Base-by-base conservation (phyloP, 345 rosid genomes). In the Brassica cretica region DNA sequence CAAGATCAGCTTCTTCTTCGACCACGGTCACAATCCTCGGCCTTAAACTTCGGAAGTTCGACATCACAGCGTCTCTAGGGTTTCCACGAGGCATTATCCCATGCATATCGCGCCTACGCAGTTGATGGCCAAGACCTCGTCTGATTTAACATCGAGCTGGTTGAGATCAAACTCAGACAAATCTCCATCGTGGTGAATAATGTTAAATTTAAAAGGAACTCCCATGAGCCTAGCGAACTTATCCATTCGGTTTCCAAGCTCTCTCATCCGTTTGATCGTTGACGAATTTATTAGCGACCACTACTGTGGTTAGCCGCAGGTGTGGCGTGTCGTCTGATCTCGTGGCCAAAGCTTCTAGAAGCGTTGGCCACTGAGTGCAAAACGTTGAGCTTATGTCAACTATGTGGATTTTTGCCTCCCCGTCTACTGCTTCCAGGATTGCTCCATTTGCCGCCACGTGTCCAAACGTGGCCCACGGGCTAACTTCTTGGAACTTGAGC, bases 151-250 rank as follows among this genome's bases (percentile, higher is more conserved):
- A 25, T 84, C 89, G 1, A 95, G 78, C 66, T 85, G 84, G 6
- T 75, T 73, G 5, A 87, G 81, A 81, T 90, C 88, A 61, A 95
- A 81, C 60, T 91, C 93, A 0, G 86, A 87, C 46, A 93, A 77
- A 76, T 90, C 97, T 5, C 96, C 97, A 0, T 81, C 53, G 58
- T 90, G 98, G 70, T 91, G 92, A n/a, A 95, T 82, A 8, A 90
- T 89, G 19, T 77, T 85, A 83, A 95, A 95, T 78, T 90, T 90
- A 68, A 95, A 95, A 15, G 99, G 98, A 6, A 95, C 98, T 1
- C 99, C 98, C 99, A 95, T 95, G n/a, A 95, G 91, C 82, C 98
- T 80, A 6, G 99, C 99, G 21, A 95, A 95, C 68, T 91, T 95
- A 66, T 90, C 99, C 99, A 95, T 93, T 32, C 99, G 71, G 76